Evolutionary conservation across 192 early-diverging fungal species (phyloP).

Genomic region (Kappamyces sp.): DNA sequence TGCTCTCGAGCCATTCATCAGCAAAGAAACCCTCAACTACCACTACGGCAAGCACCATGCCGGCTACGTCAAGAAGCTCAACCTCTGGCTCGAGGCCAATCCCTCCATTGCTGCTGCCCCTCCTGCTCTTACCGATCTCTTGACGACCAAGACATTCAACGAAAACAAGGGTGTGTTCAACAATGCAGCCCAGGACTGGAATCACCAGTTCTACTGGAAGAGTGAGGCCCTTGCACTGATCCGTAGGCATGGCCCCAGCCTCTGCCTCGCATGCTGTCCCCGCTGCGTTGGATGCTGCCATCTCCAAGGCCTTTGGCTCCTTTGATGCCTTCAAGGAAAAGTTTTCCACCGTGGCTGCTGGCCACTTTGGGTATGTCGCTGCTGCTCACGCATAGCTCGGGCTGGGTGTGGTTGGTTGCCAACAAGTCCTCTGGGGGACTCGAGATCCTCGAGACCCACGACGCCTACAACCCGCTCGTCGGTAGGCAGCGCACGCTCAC

Average conservation of each 20-base stretch:
- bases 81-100: slow-evolving; percentile 10
- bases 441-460: slow-evolving; percentile 35
- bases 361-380: slow-evolving; percentile 42
- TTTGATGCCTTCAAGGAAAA: slow-evolving; percentile 36
- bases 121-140: too few relatives aligned
- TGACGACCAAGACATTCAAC: too few relatives aligned
- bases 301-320: slow-evolving; percentile 28
- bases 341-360: slow-evolving; percentile 30
- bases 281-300: too few relatives aligned
- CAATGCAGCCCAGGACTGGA: slow-evolving; percentile 19
- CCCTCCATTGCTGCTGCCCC: slow-evolving; percentile 5
- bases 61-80: slow-evolving; percentile 22
- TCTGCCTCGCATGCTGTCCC: too few relatives aligned
- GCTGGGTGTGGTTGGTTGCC: slow-evolving; percentile 38
- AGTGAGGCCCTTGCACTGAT: too few relatives aligned
- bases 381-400: too few relatives aligned
- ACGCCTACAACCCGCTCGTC: slow-evolving; percentile 27
- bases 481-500: too few relatives aligned
- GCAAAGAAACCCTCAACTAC: slow-evolving; percentile 19
- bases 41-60: slow-evolving; percentile 27
- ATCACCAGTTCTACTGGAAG: slow-evolving; percentile 28
- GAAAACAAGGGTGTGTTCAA: slow-evolving; percentile 21
- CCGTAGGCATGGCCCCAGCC: too few relatives aligned
- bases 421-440: slow-evolving; percentile 27
- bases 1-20: slow-evolving; percentile 23